Percentiles rank a stretch among this genome's conserved stretches.
phyloP scores from a whole-genome alignment of 371 early-diverging fungal genomes.

The Saksenaea oblongispora region DNA sequence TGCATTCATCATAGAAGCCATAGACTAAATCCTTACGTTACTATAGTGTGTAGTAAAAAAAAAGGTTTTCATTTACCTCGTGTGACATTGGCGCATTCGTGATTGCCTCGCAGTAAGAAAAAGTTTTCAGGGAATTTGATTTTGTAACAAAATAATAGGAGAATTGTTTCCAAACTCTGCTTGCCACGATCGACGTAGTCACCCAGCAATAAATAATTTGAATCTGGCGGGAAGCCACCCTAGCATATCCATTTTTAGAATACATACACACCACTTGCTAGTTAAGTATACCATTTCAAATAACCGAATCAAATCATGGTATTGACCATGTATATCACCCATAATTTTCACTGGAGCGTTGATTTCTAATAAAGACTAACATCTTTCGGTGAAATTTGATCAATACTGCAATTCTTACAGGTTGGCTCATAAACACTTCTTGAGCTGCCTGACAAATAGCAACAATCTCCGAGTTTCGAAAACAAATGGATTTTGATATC shows the following conservation, averaged over 20 bases:
- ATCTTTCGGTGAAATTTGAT: not conserved
- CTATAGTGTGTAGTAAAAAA: not conserved
- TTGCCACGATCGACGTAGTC: constrained; percentile 98
- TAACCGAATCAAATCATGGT: constrained; percentile 84
- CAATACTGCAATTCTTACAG: constrained; percentile 37
- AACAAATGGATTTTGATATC: constrained; percentile 70
- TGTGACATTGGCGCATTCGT: constrained; percentile 97
- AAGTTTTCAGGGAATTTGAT: constrained; percentile 96
- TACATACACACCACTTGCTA: not conserved
- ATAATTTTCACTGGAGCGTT: constrained; percentile 94
- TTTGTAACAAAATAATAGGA: constrained; percentile 92
- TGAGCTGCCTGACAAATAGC: constrained; percentile 87
- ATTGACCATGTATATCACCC: constrained; percentile 97
- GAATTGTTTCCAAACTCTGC: constrained; percentile 93
- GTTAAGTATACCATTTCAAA: constrained; percentile 70
- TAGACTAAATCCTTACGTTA: constrained; percentile 59
- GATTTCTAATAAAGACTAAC: constrained; percentile 86
- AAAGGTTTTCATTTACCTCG: constrained; percentile 55
- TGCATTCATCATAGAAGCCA: constrained; percentile 99
- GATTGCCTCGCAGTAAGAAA: constrained; percentile 95
- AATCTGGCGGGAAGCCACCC: constrained; percentile 85
- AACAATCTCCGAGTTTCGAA: constrained; percentile 88
- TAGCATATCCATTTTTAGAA: not conserved
- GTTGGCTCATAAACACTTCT: constrained; percentile 92
- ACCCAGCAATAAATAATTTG: constrained; percentile 92